These are phyloP conservation scores for Yarrowia galli DNA, from an alignment of 1,139 yeast species.

Conservation along the genomic window DNA sequence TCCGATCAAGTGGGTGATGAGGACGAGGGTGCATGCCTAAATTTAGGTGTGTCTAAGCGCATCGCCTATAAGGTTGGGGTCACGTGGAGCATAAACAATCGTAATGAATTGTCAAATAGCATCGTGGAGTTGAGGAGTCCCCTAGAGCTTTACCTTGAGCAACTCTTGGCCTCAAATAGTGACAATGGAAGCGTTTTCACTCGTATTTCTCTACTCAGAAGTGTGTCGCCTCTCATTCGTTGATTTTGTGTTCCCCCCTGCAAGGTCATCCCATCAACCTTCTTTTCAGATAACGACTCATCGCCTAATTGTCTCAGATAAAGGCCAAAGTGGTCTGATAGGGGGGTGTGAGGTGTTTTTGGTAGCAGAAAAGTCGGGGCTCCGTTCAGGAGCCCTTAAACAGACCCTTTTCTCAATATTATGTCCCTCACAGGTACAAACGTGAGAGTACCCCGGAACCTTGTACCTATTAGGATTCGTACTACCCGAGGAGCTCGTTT, in stretches of 20 bases:
- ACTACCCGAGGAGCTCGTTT: background rate
- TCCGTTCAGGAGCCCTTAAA: too few relatives aligned
- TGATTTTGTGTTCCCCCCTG: background rate
- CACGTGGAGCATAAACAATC: background rate
- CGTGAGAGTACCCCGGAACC: background rate
- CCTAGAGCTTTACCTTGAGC: too few relatives aligned
- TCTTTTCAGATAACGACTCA: conserved; percentile 8
- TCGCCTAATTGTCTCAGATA: background rate
- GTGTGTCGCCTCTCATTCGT: background rate
- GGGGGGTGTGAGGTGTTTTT: background rate
- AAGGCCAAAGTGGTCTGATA: background rate
- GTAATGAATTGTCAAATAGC: background rate
- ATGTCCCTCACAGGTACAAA: background rate
- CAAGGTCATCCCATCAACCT: conserved; percentile 19
- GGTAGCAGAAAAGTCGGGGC: background rate
- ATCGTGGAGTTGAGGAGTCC: too few relatives aligned
- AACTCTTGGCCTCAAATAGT: too few relatives aligned
- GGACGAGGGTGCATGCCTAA: background rate
- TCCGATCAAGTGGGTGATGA: background rate
- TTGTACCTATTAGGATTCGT: background rate
- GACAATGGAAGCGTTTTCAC: too few relatives aligned
- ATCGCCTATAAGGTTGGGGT: conserved; percentile 6
- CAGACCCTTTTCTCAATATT: background rate
- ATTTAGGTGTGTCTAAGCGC: background rate
- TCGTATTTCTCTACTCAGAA: too few relatives aligned